Base-by-base conservation (phyloP, 2,329 filamentous ascomycete genomes). In the Beauveria sp. region DNA sequence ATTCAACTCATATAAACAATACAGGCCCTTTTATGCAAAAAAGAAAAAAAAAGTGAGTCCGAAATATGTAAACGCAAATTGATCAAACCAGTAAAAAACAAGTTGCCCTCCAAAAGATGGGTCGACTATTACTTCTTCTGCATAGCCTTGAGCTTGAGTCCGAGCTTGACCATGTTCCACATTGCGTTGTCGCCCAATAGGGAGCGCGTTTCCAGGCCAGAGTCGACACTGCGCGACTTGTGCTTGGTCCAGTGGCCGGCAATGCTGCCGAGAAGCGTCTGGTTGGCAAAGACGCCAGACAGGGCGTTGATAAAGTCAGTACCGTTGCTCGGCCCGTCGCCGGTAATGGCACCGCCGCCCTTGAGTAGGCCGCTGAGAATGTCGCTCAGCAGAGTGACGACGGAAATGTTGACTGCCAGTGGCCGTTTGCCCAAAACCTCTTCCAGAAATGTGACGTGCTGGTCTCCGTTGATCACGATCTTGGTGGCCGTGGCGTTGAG, bases 361-460 rank as follows among this genome's bases (percentile, higher is more conserved):
- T 49, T 53, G 47, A 73, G 16, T 42, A 78, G 64, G 47, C 76
- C 75, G 53, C 69, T 66, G 16, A 77, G 54, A 10, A 78, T 66
- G 57, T 78, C 73, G 28, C 70, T 67, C 10, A 77, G 20, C 5
- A 80, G 62, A 3, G 70, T 73, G 28, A 77, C 68, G 38, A 79
- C 72, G 0, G 78, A 72, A 1, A 77, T 66, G 0, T 67, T 66
- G 8, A 75, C 69, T 0, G 68, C 64, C 6, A 81, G 68, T 1
- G 66, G 70, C 46, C 77, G 74, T 0, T 68, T 70, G 62, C 75
- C 75, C 45, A 81, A 67, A 8, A 81, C 72, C 1, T 71, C 66
- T 60, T 81, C 78, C n/a, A 78, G 66, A 57, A 77, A 81, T 1
- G 67, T 64, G 51, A 81, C 76, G 61, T 75, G 76, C 62, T 75